phyloP scores from a whole-genome alignment of 768 basidiomycete genomes.

The Pulveroboletus sp. region DNA sequence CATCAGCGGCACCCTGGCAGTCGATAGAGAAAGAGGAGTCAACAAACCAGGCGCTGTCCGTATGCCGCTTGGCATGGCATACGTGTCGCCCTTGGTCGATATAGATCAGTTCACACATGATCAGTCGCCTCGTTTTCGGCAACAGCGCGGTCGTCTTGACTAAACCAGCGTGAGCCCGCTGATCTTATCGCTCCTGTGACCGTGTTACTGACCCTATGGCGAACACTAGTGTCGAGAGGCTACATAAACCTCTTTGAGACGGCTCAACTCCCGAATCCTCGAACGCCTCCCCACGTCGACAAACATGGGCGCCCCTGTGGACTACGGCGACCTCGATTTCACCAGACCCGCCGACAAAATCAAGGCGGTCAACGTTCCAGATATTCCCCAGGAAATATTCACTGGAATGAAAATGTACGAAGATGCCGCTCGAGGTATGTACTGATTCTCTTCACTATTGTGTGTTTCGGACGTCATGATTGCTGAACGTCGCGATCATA shows the following conservation, averaged over 20 bases:
- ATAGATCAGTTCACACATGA: background rate
- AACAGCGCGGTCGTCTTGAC: background rate
- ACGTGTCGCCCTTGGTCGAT: background rate
- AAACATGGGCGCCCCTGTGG: slow-evolving; percentile 19
- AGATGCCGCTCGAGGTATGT: slow-evolving; percentile 33
- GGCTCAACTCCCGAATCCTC: background rate
- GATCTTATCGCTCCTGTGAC: slow-evolving; percentile 9
- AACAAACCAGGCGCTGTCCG: background rate
- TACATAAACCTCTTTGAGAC: too few relatives aligned
- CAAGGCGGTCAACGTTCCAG: slow-evolving; percentile 35
- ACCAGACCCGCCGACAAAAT: slow-evolving; percentile 36
- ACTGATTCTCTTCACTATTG: background rate
- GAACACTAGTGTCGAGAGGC: background rate
- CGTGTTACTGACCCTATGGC: background rate
- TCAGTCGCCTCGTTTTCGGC: slow-evolving; percentile 4
- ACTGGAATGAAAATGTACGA: slow-evolving; percentile 37
- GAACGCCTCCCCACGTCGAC: background rate
- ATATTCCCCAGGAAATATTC: slow-evolving; percentile 31
- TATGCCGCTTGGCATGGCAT: background rate
- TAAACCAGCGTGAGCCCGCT: too few relatives aligned
- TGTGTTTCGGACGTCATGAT: background rate
- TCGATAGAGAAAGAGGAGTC: background rate
- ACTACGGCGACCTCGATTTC: slow-evolving; percentile 32
- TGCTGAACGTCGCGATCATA: slow-evolving; percentile 1
- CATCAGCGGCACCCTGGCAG: background rate